Base-by-base conservation (phyloP, 2,329 filamentous ascomycete genomes). In the Pseudopyrenochaeta lycopersici region DNA sequence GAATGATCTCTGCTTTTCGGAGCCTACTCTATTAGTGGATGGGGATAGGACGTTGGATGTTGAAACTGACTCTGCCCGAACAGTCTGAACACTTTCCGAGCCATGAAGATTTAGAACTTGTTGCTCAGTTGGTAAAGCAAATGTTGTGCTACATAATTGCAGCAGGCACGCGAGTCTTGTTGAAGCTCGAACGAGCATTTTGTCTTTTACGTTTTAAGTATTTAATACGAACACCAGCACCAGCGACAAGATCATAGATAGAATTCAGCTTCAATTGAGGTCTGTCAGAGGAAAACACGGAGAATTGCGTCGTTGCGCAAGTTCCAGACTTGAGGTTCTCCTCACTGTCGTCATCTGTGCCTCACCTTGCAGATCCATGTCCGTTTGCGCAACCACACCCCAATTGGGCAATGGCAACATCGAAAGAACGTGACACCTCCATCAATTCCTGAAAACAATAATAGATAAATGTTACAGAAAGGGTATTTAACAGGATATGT, bases 1-100 rank as follows among this genome's bases (percentile, higher is more conserved):
- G 74, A 36, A 77, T 77, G 30, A 78, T 77, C 49, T 77, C 73
- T 18, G 76, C 76, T 56, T 71, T 68, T 15, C 60, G 67, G n/a
- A 77, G 66, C 54, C 75, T 78, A 50, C 5, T 7, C 40, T 7
- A 23, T 62, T 33, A 62, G 49, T 17, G 3, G 15, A 32, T 3
- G 20, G 14, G 14, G 17, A 27, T 12, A 5, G 3, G 49, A 20
- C 40, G 2, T 11, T 5, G 17, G 20, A 23, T 18, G 32, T 27
- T 20, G 14, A 21, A 18, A 51, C 63, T 42, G 51, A 75, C 73
- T 68, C 66, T 41, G 63, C 56, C 55, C 67, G 63, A 7, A 75
- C 65, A 38, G 43, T 36, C 35, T 70, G 63, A 5, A 71, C 58
- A 31, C 62, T 66, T 18, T 63, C 55, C 9, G 47, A 43, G 1